Percentiles rank a stretch among this genome's conserved stretches.
These are phyloP conservation scores for Apiospora phragmitis DNA, from an alignment of 2,329 filamentous ascomycete genomes.

Conservation along the genomic window DNA sequence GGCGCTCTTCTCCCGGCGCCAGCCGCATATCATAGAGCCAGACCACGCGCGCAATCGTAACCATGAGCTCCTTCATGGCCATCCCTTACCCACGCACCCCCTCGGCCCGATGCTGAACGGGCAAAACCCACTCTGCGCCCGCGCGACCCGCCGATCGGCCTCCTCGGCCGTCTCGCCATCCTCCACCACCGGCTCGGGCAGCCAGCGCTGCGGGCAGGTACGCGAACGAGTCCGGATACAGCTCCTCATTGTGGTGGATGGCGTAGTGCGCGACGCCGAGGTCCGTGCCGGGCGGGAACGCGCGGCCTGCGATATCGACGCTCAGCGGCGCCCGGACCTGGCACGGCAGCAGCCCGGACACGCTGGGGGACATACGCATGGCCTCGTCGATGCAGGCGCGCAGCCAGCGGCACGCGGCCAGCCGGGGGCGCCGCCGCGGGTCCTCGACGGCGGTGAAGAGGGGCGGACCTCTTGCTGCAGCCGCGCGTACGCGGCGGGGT, in stretches of 20 bases:
- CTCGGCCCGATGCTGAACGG: conserved; percentile 39
- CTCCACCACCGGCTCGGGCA: conserved; percentile 42
- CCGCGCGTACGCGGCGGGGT: neutral
- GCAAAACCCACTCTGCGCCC: conserved; percentile 31
- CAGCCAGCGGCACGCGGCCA: conserved; percentile 15
- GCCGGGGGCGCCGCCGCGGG: conserved; percentile 9
- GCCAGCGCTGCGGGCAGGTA: conserved; percentile 18
- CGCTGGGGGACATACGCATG: conserved; percentile 15
- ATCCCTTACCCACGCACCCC: conserved; percentile 39
- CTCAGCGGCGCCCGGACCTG: neutral
- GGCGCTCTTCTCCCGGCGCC: conserved; percentile 26
- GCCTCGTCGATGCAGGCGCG: conserved; percentile 18
- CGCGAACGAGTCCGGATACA: conserved; percentile 14
- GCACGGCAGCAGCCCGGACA: conserved; percentile 8
- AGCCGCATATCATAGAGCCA: neutral
- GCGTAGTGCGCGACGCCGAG: conserved; percentile 15
- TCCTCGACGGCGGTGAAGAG: conserved; percentile 13
- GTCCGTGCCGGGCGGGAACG: conserved; percentile 14
- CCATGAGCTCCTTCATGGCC: conserved; percentile 12
- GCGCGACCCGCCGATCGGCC: neutral
- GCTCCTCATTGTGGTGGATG: conserved; percentile 13
- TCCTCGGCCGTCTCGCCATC: neutral
- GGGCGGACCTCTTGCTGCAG: conserved; percentile 15
- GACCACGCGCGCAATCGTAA: conserved; percentile 1
- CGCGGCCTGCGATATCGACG: conserved; percentile 7